A percentile compares a stretch with the other conserved stretches of the same genome.
Evolutionary conservation across 2,329 filamentous ascomycete species (phyloP).

Genomic region (Daldinia eschscholtzii): DNA sequence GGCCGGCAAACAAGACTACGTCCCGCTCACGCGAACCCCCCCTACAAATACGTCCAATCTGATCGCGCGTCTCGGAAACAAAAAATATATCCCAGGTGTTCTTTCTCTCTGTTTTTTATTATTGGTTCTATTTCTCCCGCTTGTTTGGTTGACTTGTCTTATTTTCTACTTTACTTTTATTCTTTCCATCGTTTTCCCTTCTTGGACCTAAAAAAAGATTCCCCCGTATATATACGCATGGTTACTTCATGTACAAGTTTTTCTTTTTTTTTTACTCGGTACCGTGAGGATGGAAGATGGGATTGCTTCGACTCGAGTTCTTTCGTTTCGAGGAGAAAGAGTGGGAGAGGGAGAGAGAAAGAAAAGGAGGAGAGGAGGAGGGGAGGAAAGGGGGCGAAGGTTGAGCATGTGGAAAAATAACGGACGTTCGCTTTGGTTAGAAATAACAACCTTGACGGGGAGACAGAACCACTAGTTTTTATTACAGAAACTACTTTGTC

Average conservation of each 20-base stretch:
- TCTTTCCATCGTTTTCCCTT: background rate
- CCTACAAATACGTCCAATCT: background rate
- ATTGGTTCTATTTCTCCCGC: background rate
- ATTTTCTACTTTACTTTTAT: conserved; percentile 19
- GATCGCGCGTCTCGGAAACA: background rate
- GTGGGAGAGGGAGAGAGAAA: background rate
- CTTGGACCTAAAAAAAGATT: conserved; percentile 3
- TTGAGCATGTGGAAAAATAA: background rate
- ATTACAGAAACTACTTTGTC: conserved; percentile 2
- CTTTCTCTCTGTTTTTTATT: background rate
- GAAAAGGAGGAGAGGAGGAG: background rate
- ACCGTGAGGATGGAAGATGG: background rate
- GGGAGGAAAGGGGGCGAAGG: too few relatives aligned
- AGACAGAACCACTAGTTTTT: conserved; percentile 6
- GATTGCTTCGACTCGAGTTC: background rate
- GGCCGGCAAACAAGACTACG: conserved; percentile 43
- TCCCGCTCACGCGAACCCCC: conserved; percentile 51
- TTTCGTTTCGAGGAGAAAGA: background rate
- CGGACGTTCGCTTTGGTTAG: conserved; percentile 1
- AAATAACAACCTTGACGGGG: background rate
- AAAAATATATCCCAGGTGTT: background rate
- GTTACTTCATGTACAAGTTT: background rate
- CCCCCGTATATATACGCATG: conserved; percentile 8
- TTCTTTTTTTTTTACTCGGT: background rate
- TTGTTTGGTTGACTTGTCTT: conserved; percentile 33